These are phyloP conservation scores for Xylaria sp. DNA, from an alignment of 2,329 filamentous ascomycete genomes.

Conservation along the genomic window DNA sequence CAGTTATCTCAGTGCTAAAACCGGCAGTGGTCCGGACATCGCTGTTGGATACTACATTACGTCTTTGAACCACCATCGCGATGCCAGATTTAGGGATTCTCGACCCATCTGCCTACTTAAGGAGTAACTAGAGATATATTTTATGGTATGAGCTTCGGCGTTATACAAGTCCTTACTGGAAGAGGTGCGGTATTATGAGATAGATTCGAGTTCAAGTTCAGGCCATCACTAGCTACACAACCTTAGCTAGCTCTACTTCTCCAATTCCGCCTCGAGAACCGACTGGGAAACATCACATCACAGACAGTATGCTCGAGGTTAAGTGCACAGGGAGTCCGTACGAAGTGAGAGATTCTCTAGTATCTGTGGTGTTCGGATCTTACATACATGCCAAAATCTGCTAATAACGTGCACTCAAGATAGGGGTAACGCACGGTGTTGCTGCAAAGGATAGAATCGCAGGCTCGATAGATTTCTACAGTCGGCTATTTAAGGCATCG, in stretches of 20 bases:
- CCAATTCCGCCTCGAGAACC: neutral
- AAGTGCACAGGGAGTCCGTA: conserved; percentile 34
- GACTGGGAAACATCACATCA: neutral
- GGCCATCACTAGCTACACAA: neutral
- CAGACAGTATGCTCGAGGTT: conserved; percentile 36
- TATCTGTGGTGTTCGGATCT: neutral
- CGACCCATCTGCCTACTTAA: neutral
- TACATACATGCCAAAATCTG: neutral
- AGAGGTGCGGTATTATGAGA: neutral
- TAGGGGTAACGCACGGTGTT: conserved; percentile 52
- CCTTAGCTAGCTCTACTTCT: neutral
- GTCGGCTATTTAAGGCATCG: conserved; percentile 49
- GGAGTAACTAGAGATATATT: neutral
- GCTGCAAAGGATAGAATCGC: conserved; percentile 48
- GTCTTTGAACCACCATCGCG: neutral
- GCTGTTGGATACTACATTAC: neutral
- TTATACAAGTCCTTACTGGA: neutral
- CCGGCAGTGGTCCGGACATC: neutral
- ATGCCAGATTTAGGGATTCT: neutral
- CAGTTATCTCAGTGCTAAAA: neutral
- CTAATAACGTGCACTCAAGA: conserved; percentile 42
- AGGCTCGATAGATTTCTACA: conserved; percentile 53
- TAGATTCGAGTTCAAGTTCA: neutral
- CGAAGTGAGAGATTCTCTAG: conserved; percentile 17
- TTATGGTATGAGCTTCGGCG: neutral